Evolutionary conservation across 257 asterid species (phyloP).

Genomic region (Ilex asprella): DNA sequence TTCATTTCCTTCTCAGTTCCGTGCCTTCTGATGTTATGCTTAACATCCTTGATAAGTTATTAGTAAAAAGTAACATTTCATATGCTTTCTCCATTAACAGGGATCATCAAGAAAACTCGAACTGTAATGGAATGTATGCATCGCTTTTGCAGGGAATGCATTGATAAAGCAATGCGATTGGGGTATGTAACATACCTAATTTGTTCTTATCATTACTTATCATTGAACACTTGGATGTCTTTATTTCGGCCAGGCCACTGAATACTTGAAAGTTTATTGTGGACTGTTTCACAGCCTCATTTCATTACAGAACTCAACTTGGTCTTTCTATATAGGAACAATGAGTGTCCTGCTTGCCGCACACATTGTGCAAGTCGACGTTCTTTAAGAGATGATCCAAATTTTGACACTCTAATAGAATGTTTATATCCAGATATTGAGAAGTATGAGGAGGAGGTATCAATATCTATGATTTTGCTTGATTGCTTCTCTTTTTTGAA

Average conservation of each 20-base stretch:
- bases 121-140: slow-evolving; percentile 54
- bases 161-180: slow-evolving; percentile 51
- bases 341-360: slow-evolving; percentile 58
- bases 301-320: too few relatives aligned
- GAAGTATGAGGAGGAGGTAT: slow-evolving; percentile 44
- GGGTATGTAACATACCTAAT: slow-evolving; percentile 28
- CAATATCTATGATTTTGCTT: slow-evolving; percentile 2
- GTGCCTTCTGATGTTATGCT: too few relatives aligned
- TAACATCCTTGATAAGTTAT: too few relatives aligned
- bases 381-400: slow-evolving; percentile 45
- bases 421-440: slow-evolving; percentile 35
- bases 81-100: slow-evolving; percentile 12
- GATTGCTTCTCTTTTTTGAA: neutral
- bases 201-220: too few relatives aligned
- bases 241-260: too few relatives aligned
- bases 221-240: too few relatives aligned
- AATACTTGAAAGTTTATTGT: too few relatives aligned
- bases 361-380: slow-evolving; percentile 47
- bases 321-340: slow-evolving; percentile 26
- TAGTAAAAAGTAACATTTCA: neutral
- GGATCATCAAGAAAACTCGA: slow-evolving; percentile 45
- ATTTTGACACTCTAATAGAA: slow-evolving; percentile 32
- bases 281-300: too few relatives aligned
- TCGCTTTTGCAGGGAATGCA: slow-evolving; percentile 60
- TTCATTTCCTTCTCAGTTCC: too few relatives aligned